These are phyloP conservation scores for Gymnopus androsaceus DNA, from an alignment of 1,284 basidiomycete species.

Conservation along the genomic window DNA sequence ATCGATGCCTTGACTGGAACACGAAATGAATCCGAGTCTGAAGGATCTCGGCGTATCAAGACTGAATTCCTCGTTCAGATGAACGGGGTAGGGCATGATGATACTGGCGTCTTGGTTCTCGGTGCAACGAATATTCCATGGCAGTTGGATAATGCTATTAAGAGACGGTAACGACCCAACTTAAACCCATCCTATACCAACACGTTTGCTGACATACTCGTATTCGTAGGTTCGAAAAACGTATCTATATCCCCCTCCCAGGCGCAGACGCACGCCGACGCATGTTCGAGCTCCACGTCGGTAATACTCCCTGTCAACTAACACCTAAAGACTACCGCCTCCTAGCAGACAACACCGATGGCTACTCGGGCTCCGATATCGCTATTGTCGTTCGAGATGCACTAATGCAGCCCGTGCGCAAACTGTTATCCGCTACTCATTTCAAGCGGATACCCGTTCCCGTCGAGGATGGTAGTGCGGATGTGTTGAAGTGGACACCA, in stretches of 20 bases:
- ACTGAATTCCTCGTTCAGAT: constrained; percentile 98
- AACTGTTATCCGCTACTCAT: constrained; percentile 94
- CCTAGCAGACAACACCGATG: constrained; percentile 87
- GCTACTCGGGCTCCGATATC: constrained; percentile 96
- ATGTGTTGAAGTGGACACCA: constrained; percentile 74
- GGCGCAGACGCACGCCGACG: constrained; percentile 89
- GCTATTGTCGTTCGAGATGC: constrained; percentile 95
- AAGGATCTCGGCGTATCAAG: constrained; percentile 95
- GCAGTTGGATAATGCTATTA: constrained; percentile 97
- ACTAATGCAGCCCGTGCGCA: constrained; percentile 97
- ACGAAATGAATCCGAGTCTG: constrained; percentile 93
- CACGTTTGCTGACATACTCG: neutral
- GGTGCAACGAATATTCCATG: constrained; percentile 98
- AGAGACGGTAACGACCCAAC: constrained; percentile 91
- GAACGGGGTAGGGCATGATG: constrained; percentile 98
- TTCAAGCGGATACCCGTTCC: constrained; percentile 70
- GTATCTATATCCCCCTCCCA: constrained; percentile 97
- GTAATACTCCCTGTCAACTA: constrained; percentile 88
- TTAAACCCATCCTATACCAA: constrained; percentile 23
- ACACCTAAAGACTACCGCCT: constrained; percentile 77
- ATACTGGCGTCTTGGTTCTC: constrained; percentile 96
- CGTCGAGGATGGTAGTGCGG: constrained; percentile 31
- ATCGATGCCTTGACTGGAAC: constrained; percentile 96
- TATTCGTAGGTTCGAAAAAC: constrained; percentile 82
- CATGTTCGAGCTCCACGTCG: constrained; percentile 98